Percentiles rank a stretch among this genome's conserved stretches.
Evolutionary conservation across 148 eudicot genomes (phyloP).

Genomic region (Polygonum aviculare): DNA sequence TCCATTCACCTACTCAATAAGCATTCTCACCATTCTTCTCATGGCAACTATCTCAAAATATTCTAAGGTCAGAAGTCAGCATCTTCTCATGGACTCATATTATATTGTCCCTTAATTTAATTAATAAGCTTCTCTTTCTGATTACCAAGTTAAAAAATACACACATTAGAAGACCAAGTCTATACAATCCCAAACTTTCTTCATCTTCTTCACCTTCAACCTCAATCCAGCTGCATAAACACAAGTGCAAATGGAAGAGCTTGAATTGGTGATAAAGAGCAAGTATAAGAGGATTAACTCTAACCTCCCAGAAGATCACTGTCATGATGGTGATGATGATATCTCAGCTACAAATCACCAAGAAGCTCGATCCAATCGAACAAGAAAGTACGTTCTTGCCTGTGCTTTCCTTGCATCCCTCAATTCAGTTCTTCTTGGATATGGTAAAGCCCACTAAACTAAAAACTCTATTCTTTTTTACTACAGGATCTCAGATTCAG

Average conservation of each 20-base stretch:
- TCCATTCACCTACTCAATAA: neutral
- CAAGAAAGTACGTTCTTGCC: neutral
- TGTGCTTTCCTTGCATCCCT: neutral
- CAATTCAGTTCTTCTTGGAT: slow-evolving; percentile 5
- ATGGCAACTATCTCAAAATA: neutral
- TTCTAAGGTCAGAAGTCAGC: slow-evolving; percentile 2
- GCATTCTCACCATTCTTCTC: neutral
- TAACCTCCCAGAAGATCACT: slow-evolving; percentile 1
- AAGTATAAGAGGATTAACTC: slow-evolving; percentile 5
- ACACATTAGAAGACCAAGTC: neutral
- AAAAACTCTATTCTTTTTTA: no score
- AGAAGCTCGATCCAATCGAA: neutral
- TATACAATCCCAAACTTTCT: neutral
- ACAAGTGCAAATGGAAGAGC: neutral
- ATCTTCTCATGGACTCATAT: neutral
- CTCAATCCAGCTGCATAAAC: neutral
- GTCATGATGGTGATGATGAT: neutral
- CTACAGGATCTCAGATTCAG: neutral
- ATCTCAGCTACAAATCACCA: neutral
- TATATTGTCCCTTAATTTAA: neutral
- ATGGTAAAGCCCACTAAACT: neutral
- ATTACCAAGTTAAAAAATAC: neutral
- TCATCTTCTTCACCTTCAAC: neutral
- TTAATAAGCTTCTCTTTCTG: neutral
- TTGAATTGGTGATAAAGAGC: slow-evolving; percentile 2